Conservation (phyloP, 2,329 filamentous ascomycete species). For the Cadophora sp. region DNA sequence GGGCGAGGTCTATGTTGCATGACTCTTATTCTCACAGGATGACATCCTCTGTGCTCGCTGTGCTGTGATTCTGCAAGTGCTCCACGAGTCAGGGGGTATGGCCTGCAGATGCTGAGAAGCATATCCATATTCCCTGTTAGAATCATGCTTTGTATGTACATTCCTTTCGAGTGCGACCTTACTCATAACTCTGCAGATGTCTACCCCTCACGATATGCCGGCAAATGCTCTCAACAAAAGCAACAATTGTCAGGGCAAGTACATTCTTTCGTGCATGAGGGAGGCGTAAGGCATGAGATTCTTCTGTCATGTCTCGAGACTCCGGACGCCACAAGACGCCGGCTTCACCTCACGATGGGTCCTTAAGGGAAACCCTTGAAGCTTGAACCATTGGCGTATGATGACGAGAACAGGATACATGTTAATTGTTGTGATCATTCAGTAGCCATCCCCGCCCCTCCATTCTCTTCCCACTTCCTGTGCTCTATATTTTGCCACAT, state of each 20-base stretch:
- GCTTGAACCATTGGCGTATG: background rate
- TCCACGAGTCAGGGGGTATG: background rate
- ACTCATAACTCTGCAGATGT: background rate
- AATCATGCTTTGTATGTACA: background rate
- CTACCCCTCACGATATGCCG: background rate
- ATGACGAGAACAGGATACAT: background rate
- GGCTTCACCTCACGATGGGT: background rate
- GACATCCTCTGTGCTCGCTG: background rate
- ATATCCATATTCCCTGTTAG: background rate
- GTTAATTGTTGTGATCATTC: conserved; percentile 11
- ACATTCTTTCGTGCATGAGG: background rate
- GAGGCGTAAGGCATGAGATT: background rate
- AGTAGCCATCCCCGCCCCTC: conserved; percentile 7
- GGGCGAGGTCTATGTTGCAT: background rate
- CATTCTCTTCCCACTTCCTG: conserved; percentile 30
- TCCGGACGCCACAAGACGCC: background rate
- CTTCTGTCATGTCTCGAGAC: background rate
- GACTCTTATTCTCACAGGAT: background rate
- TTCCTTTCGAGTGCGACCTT: background rate
- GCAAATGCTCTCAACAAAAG: background rate
- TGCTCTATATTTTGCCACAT: conserved; percentile 34
- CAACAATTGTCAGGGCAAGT: background rate
- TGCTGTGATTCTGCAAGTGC: background rate
- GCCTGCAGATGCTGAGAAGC: background rate
- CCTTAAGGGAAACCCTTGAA: background rate